Base-by-base conservation (phyloP, 495 filamentous ascomycete genomes). In the Penicillium flavigenum region DNA sequence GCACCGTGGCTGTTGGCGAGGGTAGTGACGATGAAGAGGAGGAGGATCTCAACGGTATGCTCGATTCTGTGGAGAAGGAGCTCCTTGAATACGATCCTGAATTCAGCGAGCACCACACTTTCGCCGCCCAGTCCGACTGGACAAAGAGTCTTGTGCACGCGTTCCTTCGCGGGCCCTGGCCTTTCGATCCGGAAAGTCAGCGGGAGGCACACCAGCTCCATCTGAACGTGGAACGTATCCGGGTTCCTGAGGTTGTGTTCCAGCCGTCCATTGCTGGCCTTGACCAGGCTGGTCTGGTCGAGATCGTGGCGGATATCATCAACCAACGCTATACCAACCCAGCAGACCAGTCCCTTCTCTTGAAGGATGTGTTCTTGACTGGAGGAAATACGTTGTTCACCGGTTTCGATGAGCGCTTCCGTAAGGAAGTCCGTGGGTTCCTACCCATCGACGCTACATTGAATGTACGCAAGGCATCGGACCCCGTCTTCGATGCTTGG, bases 221-320 rank as follows among this genome's bases (percentile, higher is more conserved):
- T 69, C 82, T 98, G 39, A 98, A 98, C 67, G 89, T 98, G 44
- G 94, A 98, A 76, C 85, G 95, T 29, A 96, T 98, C 68, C 88
- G 94, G 24, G 92, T 96, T 1, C 95, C 94, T 3, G 94, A 98
- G 74, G 87, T 98, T 14, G 82, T 96, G 12, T 98, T 97, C 76
- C 90, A 96, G 69, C 94, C 94, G 0, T 81, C 81, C n/a, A 96
- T 98, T 65, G 94, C 95, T 2, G 94, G 94, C 4, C 78, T 98
- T 36, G 94, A 98, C 66, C 94, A 98, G 71, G 92, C 93, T 0
- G 94, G 94, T 20, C 79, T 98, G 19, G 79, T 95, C 20, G 93
- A 98, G 72, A 91, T 96, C 47, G 89, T 88, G 0, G 86, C 87
- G 5, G 88, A 91, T 58, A 93, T 98, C 38, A 73, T 97, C 16